Conservation (phyloP, 139 green algal genomes). For the Tetradesmus obliquus region DNA sequence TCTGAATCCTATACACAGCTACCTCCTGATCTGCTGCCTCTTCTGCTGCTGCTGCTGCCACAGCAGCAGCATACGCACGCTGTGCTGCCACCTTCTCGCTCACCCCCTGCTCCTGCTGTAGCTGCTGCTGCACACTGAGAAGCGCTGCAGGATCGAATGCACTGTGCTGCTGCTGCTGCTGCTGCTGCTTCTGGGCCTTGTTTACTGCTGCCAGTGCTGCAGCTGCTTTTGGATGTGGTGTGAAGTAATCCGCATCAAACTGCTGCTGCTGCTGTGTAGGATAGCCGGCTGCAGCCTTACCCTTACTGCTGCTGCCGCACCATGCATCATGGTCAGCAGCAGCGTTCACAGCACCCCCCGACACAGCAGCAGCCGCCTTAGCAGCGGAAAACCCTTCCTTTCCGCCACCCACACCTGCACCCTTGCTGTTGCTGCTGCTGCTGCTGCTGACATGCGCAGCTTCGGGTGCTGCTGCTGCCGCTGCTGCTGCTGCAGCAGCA, state of each 20-base stretch:
- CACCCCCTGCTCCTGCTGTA: background rate
- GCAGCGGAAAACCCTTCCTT: background rate
- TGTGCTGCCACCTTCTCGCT: slow-evolving; percentile 7
- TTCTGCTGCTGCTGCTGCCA: slow-evolving; percentile 28
- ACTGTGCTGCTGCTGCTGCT: slow-evolving; percentile 21
- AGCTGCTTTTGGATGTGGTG: background rate
- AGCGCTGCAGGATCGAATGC: background rate
- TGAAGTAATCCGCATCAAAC: background rate
- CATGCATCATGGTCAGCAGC: background rate
- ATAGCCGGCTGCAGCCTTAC: background rate
- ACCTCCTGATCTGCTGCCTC: background rate
- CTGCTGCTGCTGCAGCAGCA: slow-evolving; percentile 29
- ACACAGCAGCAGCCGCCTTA: background rate
- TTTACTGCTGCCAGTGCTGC: background rate
- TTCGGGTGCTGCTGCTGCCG: background rate
- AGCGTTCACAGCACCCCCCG: background rate
- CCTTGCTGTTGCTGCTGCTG: slow-evolving; percentile 26
- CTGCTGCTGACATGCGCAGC: background rate
- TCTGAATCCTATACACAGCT: background rate
- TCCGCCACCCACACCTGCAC: background rate
- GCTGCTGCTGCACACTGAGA: background rate
- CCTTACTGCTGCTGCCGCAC: background rate
- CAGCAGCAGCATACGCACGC: slow-evolving; percentile 18
- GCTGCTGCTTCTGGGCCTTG: background rate
- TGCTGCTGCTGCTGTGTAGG: background rate